A percentile compares a stretch with the other conserved stretches of the same genome.
Evolutionary conservation across 371 early-diverging fungal genomes (phyloP).

Genomic region (Sporodiniella umbellata): DNA sequence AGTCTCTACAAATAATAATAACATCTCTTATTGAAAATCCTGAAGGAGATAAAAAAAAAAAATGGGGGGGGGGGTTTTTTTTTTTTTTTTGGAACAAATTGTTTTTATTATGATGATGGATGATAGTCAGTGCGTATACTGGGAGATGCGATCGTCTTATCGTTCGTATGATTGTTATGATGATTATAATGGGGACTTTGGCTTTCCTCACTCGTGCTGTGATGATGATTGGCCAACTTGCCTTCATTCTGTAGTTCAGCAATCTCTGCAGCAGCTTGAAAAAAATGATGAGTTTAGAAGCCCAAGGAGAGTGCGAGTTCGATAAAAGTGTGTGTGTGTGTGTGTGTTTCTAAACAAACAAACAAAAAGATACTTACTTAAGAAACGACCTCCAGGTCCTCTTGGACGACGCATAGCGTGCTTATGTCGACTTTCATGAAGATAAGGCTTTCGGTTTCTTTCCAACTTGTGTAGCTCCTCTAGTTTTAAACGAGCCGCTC

Average conservation of each 20-base stretch:
- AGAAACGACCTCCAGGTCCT: slow-evolving; percentile 87
- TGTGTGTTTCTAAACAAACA: background rate
- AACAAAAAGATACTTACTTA: slow-evolving; percentile 46
- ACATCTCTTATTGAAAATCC: no score
- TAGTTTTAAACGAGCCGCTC: slow-evolving; percentile 67
- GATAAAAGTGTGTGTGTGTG: no score
- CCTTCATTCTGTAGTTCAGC: slow-evolving; percentile 51
- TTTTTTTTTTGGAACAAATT: background rate
- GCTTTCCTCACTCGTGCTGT: background rate
- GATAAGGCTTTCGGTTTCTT: slow-evolving; percentile 70
- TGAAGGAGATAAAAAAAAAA: no score
- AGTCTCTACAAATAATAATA: no score
- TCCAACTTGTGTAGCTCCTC: slow-evolving; percentile 58
- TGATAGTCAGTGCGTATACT: background rate
- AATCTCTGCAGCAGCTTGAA: slow-evolving; percentile 59
- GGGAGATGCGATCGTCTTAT: background rate
- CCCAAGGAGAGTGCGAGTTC: no score
- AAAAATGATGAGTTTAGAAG: background rate
- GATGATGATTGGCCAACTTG: slow-evolving; percentile 20
- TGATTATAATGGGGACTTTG: background rate
- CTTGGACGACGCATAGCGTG: slow-evolving; percentile 95
- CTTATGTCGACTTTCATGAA: slow-evolving; percentile 94
- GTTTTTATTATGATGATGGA: background rate
- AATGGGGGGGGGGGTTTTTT: no score
- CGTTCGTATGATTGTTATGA: background rate